phyloP scores from a whole-genome alignment of 495 filamentous ascomycete genomes.

The Oleoguttula mirabilis region DNA sequence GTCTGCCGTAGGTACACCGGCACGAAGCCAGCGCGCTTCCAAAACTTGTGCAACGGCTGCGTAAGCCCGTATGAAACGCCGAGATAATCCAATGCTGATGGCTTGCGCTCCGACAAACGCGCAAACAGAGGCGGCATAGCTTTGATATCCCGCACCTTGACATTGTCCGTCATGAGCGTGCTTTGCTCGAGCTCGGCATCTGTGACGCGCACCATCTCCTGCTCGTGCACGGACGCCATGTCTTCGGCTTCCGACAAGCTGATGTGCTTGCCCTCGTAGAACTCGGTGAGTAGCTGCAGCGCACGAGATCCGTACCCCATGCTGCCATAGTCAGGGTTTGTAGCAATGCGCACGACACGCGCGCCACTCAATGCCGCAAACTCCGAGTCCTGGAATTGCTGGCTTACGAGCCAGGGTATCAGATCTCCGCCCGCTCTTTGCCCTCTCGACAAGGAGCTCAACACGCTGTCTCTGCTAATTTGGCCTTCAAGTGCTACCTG shows the following conservation, averaged over 20 bases:
- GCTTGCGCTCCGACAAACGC: conserved; percentile 70
- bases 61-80: conserved; percentile 95
- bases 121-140: conserved; percentile 89
- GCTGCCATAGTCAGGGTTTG: conserved; percentile 82
- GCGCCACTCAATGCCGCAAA: conserved; percentile 91
- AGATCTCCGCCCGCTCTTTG: conserved; percentile 86
- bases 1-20: conserved; percentile 96
- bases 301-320: conserved; percentile 95
- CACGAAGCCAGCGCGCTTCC: conserved; percentile 75
- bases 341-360: conserved; percentile 86
- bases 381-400: conserved; percentile 96
- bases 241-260: conserved; percentile 47
- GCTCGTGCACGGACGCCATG: conserved; percentile 26
- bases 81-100: conserved; percentile 75
- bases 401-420: conserved; percentile 95
- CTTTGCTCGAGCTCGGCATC: conserved; percentile 71
- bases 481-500: conserved; percentile 91
- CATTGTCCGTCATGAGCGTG: conserved; percentile 70
- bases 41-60: conserved; percentile 82
- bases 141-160: conserved; percentile 79
- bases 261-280: conserved; percentile 90
- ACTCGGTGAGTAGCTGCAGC: conserved; percentile 72
- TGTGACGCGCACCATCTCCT: conserved; percentile 64
- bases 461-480: conserved; percentile 84
- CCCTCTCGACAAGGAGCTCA: conserved; percentile 78